Evolutionary conservation across 345 rosid species (phyloP).

Genomic region (Atalantia buxifolia): DNA sequence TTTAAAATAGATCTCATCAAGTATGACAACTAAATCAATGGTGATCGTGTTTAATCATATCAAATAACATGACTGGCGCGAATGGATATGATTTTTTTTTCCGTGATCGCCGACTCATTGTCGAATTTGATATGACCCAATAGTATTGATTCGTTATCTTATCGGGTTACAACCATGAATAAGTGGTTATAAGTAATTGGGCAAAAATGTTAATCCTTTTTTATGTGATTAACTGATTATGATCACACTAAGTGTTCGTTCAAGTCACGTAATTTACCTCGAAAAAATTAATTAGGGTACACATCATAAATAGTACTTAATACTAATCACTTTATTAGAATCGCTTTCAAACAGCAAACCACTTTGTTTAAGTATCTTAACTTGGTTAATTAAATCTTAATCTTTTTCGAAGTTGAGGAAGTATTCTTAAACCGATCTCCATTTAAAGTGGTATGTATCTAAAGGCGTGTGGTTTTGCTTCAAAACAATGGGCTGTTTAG

Average conservation of each 20-base stretch:
- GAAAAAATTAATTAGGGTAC: not conserved
- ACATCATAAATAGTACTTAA: not conserved
- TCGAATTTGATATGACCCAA: not conserved
- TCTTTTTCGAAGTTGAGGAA: slow-evolving; percentile 1
- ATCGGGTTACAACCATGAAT: not conserved
- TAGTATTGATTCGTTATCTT: not conserved
- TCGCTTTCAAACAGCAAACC: not conserved
- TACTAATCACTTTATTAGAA: not conserved
- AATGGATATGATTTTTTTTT: not conserved
- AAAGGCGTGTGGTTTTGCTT: slow-evolving; percentile 17
- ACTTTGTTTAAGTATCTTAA: not conserved
- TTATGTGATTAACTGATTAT: too few relatives aligned
- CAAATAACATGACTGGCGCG: not conserved
- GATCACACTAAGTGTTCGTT: not conserved
- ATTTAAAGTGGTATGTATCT: slow-evolving; percentile 8
- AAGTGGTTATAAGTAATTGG: not conserved
- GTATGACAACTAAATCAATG: not conserved
- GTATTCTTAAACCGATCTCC: not conserved
- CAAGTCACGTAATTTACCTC: not conserved
- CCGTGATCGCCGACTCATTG: not conserved
- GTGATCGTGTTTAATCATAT: slow-evolving; percentile 6
- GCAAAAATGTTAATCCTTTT: not conserved
- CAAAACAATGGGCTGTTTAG: slow-evolving; percentile 28
- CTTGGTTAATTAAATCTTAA: slow-evolving; percentile 4
- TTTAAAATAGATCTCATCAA: not conserved